A percentile compares a stretch with the other conserved stretches of the same genome.
Evolutionary conservation across 1,284 basidiomycete genomes (phyloP).

Genomic region (Rhodotorula sp.): DNA sequence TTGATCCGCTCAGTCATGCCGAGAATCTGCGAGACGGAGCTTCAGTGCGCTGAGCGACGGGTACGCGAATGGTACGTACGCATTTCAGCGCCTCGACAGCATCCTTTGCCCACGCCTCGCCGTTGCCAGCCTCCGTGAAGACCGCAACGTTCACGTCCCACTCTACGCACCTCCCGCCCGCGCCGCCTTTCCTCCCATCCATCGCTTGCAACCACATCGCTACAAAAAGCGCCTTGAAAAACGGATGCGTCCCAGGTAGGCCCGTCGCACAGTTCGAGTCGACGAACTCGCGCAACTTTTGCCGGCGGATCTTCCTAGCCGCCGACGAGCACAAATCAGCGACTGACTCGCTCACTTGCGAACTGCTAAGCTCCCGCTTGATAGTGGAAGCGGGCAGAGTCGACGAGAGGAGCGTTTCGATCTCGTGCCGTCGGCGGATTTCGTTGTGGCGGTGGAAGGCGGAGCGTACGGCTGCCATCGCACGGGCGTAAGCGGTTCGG

Average conservation of each 20-base stretch:
- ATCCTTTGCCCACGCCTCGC: conserved; percentile 31
- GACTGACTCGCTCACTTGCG: conserved; percentile 11
- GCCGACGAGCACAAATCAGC: conserved; percentile 4
- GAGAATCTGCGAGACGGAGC: conserved; percentile 17
- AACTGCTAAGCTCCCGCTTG: conserved; percentile 15
- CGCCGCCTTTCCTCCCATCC: conserved; percentile 21
- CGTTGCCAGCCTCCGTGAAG: conserved; percentile 39
- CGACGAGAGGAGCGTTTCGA: conserved; percentile 15
- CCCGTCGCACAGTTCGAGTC: conserved; percentile 20
- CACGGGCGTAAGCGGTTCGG: conserved; percentile 29
- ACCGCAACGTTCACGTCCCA: conserved; percentile 42
- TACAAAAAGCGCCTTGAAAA: conserved; percentile 35
- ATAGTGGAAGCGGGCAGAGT: conserved; percentile 5
- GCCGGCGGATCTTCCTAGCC: conserved; percentile 10
- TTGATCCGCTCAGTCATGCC: conserved; percentile 28
- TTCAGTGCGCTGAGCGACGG: background rate
- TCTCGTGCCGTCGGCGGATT: background rate
- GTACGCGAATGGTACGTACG: conserved; percentile 15
- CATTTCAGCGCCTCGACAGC: conserved; percentile 38
- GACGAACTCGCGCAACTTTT: conserved; percentile 19
- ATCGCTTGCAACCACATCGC: conserved; percentile 35
- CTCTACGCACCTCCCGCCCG: conserved; percentile 33
- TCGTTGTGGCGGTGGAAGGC: conserved; percentile 28
- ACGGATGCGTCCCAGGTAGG: conserved; percentile 31
- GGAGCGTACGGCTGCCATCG: conserved; percentile 23